A percentile compares a stretch with the other conserved stretches of the same genome.
Evolutionary conservation across 2,329 filamentous ascomycete genomes (phyloP).

Genomic region (Aspergillus fumigatus): DNA sequence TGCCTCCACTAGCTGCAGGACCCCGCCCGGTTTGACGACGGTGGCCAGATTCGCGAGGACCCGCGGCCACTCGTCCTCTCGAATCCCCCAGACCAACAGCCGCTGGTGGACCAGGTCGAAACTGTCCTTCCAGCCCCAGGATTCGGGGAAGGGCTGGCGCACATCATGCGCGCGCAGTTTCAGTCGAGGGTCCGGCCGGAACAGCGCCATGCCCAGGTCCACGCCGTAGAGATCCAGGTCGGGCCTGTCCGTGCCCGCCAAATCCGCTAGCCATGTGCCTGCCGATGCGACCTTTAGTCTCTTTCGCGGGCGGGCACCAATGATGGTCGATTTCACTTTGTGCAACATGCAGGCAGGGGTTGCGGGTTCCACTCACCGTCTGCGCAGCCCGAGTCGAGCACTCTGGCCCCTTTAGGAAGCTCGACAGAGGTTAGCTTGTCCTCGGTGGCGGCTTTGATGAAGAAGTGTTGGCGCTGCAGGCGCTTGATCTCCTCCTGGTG

Average conservation of each 20-base stretch:
- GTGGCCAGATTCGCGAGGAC: conserved; percentile 3
- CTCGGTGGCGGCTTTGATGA: conserved; percentile 7
- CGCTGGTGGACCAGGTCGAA: conserved; percentile 12
- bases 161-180: conserved; percentile 6
- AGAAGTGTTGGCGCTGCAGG: conserved; percentile 7
- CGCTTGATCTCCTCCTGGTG: conserved; percentile 8
- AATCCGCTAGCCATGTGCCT: conserved; percentile 9
- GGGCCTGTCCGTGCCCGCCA: conserved; percentile 1
- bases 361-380: conserved; percentile 5
- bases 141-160: conserved; percentile 5
- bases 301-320: background rate
- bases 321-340: background rate
- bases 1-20: conserved; percentile 8
- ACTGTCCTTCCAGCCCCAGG: background rate
- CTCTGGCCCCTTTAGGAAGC: background rate
- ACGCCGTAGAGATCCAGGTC: conserved; percentile 5
- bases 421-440: conserved; percentile 1
- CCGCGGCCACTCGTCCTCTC: conserved; percentile 5
- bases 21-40: conserved; percentile 6
- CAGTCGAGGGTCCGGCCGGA: background rate
- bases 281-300: too few relatives aligned
- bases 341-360: background rate
- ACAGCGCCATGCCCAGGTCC: conserved; percentile 6
- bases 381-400: conserved; percentile 9
- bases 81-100: conserved; percentile 10